A percentile compares a stretch with the other conserved stretches of the same genome.
Conservation (phyloP, 257 asterid species). For the Nicotiana otophora region DNA sequence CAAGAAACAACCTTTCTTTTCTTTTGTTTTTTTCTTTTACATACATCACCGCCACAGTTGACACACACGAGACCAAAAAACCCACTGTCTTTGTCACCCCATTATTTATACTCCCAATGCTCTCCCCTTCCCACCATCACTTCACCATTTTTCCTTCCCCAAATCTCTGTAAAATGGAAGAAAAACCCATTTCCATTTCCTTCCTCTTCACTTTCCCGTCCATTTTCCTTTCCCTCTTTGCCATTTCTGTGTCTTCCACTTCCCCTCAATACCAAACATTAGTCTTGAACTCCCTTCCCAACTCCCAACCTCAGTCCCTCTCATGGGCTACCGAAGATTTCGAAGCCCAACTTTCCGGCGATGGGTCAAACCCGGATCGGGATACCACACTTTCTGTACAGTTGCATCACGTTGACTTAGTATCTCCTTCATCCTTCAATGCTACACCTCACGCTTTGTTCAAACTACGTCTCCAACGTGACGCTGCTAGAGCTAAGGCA, state of each 20-base stretch:
- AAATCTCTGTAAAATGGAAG: background rate
- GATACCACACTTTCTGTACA: constrained; percentile 27
- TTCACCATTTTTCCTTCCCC: background rate
- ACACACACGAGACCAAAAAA: background rate
- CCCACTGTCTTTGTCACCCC: background rate
- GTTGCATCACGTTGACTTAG: constrained; percentile 62
- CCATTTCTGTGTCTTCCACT: constrained; percentile 17
- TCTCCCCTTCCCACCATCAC: background rate
- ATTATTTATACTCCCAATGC: constrained; percentile 5
- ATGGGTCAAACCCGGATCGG: constrained; percentile 10
- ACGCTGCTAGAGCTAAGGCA: constrained; percentile 42
- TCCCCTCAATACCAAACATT: constrained; percentile 37
- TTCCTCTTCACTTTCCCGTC: background rate
- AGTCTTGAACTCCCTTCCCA: constrained; percentile 46
- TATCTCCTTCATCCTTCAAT: constrained; percentile 27
- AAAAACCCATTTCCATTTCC: background rate
- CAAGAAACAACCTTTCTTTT: background rate
- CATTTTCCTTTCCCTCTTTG: constrained; percentile 15
- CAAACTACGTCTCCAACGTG: constrained; percentile 61
- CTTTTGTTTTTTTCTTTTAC: background rate
- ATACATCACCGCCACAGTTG: constrained; percentile 5
- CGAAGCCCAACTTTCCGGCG: background rate
- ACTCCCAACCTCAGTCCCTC: constrained; percentile 42
- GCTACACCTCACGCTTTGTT: constrained; percentile 60
- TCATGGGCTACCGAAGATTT: constrained; percentile 29